A percentile compares a stretch with the other conserved stretches of the same genome.
Evolutionary conservation across 225 moss, liverwort and hornwort genomes (phyloP).

Genomic region (Takakia lepidozioides): DNA sequence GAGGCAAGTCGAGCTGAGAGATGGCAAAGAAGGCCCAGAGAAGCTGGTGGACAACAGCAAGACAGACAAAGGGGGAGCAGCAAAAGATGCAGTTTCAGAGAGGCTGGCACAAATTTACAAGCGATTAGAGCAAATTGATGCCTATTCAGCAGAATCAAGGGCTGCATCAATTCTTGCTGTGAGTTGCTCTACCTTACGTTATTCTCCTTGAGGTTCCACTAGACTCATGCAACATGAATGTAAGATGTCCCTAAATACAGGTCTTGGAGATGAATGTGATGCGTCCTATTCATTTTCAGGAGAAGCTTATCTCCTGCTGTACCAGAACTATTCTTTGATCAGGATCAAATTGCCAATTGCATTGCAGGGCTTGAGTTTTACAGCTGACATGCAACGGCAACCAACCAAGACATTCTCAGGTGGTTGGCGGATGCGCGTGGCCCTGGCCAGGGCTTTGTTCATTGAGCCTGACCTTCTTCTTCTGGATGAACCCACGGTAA

Average conservation of each 20-base stretch:
- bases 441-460: slow-evolving; percentile 95
- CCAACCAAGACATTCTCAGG: slow-evolving; percentile 92
- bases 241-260: too few species aligned
- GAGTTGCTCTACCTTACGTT: slow-evolving; percentile 25
- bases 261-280: too few species aligned
- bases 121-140: slow-evolving; percentile 94
- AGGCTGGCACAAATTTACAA: slow-evolving; percentile 91
- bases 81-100: slow-evolving; percentile 68
- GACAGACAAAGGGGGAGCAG: slow-evolving; percentile 14
- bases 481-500: slow-evolving; percentile 98
- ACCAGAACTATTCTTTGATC: background rate
- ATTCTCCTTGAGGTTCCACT: too few species aligned
- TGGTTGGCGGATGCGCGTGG: slow-evolving; percentile 99
- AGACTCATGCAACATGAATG: too few species aligned
- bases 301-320: background rate
- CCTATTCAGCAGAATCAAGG: slow-evolving; percentile 94
- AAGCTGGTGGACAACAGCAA: slow-evolving; percentile 2
- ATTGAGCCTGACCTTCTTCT: slow-evolving; percentile 97
- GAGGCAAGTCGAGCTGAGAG: background rate
- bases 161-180: slow-evolving; percentile 96
- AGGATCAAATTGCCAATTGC: too few species aligned
- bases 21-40: slow-evolving; percentile 5
- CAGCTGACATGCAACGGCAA: slow-evolving; percentile 82
- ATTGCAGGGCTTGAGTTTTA: slow-evolving; percentile 97
- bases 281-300: background rate